These are phyloP conservation scores for Termitomyces sp. DNA, from an alignment of 768 basidiomycete genomes.

Conservation along the genomic window DNA sequence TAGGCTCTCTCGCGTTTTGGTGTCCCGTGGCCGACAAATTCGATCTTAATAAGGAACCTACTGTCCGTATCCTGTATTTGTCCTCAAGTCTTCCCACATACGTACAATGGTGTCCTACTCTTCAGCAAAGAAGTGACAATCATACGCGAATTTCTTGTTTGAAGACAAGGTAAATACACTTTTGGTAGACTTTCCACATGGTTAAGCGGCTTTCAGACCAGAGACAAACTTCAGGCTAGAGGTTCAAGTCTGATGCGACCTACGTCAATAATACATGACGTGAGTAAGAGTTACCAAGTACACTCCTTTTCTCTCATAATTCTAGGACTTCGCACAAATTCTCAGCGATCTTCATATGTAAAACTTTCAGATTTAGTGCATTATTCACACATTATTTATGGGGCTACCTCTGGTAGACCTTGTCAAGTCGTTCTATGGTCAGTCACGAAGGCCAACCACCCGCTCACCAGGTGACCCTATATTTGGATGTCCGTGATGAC, in stretches of 20 bases:
- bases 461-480: slow-evolving; percentile 4
- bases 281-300: background rate
- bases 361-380: background rate
- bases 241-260: background rate
- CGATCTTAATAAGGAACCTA: too few relatives aligned
- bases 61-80: too few relatives aligned
- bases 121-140: too few relatives aligned
- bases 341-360: background rate
- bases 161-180: too few relatives aligned
- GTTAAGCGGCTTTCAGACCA: background rate
- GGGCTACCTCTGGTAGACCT: background rate
- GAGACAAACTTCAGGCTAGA: background rate
- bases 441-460: background rate
- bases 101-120: too few relatives aligned
- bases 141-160: too few relatives aligned
- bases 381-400: background rate
- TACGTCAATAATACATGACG: background rate
- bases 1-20: background rate
- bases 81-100: too few relatives aligned
- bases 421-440: background rate
- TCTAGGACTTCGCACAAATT: background rate
- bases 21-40: too few relatives aligned
- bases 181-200: background rate
- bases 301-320: background rate
- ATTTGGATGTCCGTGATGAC: background rate